Evolutionary conservation across 345 rosid species (phyloP).

Genomic region (Erucastrum elatum): DNA sequence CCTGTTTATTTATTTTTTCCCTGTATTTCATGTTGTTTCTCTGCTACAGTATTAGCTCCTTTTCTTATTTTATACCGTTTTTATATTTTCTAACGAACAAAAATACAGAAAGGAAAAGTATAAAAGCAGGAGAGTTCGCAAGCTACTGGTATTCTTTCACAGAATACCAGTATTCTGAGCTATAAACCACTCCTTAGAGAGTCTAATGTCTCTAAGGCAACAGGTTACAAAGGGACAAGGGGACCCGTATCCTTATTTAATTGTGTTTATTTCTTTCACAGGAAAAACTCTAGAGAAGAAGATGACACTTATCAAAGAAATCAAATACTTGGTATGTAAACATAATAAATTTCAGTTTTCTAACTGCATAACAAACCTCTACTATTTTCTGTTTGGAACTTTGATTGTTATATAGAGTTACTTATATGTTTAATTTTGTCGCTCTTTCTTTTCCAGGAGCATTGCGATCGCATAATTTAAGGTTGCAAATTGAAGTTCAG

Average conservation of each 20-base stretch:
- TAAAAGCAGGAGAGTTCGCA: constrained; percentile 77
- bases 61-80: not conserved
- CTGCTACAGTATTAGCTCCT: not conserved
- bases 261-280: constrained; percentile 36
- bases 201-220: constrained; percentile 2
- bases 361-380: not conserved
- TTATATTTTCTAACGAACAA: constrained; percentile 44
- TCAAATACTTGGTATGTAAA: constrained; percentile 75
- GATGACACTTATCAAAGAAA: constrained; percentile 49
- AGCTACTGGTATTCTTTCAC: constrained; percentile 39
- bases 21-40: not conserved
- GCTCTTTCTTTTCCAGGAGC: constrained; percentile 29
- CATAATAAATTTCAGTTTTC: constrained; percentile 47
- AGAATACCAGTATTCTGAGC: not conserved
- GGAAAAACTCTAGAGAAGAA: constrained; percentile 66
- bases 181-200: not conserved
- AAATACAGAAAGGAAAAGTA: constrained; percentile 68
- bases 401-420: not conserved
- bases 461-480: constrained; percentile 51
- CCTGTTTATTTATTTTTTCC: not conserved
- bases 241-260: not conserved
- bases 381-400: not conserved
- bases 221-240: not conserved
- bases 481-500: constrained; percentile 92
- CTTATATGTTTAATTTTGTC: not conserved